A percentile compares a stretch with the other conserved stretches of the same genome.
These are phyloP conservation scores for Setaria viridis DNA, from an alignment of 202 grass and related monocot genomes.

Conservation along the genomic window DNA sequence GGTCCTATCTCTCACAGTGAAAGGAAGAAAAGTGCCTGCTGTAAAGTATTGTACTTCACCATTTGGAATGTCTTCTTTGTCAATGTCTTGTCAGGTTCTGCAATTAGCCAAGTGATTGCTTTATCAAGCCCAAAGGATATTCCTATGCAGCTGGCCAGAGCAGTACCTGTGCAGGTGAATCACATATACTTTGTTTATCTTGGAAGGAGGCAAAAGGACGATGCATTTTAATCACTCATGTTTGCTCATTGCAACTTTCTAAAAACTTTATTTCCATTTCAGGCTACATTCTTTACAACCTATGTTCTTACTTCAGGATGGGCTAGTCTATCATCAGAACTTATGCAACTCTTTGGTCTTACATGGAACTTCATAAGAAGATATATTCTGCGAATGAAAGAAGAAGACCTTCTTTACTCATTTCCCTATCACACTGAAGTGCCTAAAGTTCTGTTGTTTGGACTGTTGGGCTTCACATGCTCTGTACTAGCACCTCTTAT, in stretches of 20 bases:
- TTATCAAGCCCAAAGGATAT: constrained; percentile 74
- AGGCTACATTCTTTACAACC: constrained; percentile 87
- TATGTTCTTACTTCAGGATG: constrained; percentile 84
- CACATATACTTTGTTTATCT: constrained; percentile 1
- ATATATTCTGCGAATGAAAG: constrained; percentile 61
- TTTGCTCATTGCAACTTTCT: constrained; percentile 2
- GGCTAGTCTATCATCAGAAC: constrained; percentile 76
- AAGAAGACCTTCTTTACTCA: constrained; percentile 55
- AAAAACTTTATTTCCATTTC: constrained; percentile 39
- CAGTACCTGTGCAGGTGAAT: constrained; percentile 71
- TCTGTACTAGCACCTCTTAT: constrained; percentile 74
- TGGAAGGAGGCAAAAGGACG: not conserved
- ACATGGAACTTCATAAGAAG: constrained; percentile 67
- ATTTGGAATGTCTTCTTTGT: constrained; percentile 97
- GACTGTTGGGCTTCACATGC: constrained; percentile 74
- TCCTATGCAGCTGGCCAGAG: constrained; percentile 65
- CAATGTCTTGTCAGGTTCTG: constrained; percentile 75
- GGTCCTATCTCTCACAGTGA: constrained; percentile 86
- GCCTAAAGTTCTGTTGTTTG: constrained; percentile 67
- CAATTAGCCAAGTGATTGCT: constrained; percentile 65
- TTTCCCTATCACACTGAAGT: constrained; percentile 87
- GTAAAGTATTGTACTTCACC: constrained; percentile 86
- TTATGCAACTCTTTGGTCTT: constrained; percentile 71
- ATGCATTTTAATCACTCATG: not conserved
- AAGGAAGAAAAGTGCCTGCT: constrained; percentile 93